phyloP scores from a whole-genome alignment of 805 yeast species.

The Jamesozyma spencerorum region DNA sequence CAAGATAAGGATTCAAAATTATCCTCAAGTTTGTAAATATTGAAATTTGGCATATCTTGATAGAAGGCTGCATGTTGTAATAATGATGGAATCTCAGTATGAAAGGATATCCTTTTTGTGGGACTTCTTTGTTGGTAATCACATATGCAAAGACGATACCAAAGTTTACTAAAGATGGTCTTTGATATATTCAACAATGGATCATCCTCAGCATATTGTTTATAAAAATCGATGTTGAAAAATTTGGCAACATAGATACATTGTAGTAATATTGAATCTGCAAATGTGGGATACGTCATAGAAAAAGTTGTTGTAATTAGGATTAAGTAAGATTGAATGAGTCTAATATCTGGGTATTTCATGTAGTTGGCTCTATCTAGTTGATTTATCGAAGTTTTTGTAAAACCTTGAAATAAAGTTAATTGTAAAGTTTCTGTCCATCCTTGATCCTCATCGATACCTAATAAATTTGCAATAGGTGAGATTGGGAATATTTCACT shows the following conservation, averaged over 20 bases:
- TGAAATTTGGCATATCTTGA: constrained; percentile 18
- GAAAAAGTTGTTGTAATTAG: constrained; percentile 22
- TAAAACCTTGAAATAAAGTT: constrained; percentile 12
- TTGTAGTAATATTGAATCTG: constrained; percentile 16
- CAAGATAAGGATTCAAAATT: constrained; percentile 24
- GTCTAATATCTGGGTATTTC: constrained; percentile 21
- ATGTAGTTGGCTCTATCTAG: constrained; percentile 15
- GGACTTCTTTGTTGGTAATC: constrained; percentile 25
- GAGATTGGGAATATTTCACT: constrained; percentile 6
- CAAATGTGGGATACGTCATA: constrained; percentile 6
- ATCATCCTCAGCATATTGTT: constrained; percentile 18
- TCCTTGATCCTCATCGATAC: constrained; percentile 4
- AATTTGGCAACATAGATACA: constrained; percentile 21
- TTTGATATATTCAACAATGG: constrained; percentile 17
- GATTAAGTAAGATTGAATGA: constrained; percentile 21
- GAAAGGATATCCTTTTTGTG: constrained; percentile 13
- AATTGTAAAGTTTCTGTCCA: constrained; percentile 14
- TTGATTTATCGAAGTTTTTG: constrained; percentile 10
- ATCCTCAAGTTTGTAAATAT: constrained; percentile 23
- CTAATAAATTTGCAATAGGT: constrained; percentile 6
- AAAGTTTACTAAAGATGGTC: constrained; percentile 20
- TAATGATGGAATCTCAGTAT: constrained; percentile 21
- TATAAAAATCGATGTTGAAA: constrained; percentile 17
- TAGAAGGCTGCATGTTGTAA: constrained; percentile 23
- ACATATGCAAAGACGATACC: constrained; percentile 21